Base-by-base conservation (phyloP, 768 basidiomycete genomes). In the Candolleomyces aberdarensis region DNA sequence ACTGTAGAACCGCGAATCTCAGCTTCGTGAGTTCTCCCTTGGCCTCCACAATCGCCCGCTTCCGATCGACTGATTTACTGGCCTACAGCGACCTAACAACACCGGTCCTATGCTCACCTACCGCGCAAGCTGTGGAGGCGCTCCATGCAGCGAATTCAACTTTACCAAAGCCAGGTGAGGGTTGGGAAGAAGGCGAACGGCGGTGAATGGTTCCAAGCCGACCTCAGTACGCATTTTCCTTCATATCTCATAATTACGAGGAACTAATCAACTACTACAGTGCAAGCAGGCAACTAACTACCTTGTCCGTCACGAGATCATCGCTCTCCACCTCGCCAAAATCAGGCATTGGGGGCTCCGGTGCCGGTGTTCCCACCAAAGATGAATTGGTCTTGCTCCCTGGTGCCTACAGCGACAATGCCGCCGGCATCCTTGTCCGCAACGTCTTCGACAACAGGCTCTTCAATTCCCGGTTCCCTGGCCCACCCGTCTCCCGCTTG, bases 301-400 rank as follows among this genome's bases (percentile, higher is more conserved):
- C 70, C 76, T 93, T 60, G 71, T 92, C 68, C 88, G 91, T 0
- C 86, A 91, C 70, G 91, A 93, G 70, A 87, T 92, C 71, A 86
- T 92, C 70, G 86, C 87, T 11, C 82, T 92, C 14, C 91, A 92
- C 67, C 79, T 86, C 50, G 90, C 6, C 77, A 68, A n/a, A 64
- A 67, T 1, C 10, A 67, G 17, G 69, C 43, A 70, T 92, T 43
- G 73, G 78, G 1, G 89, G 90, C 11, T 79, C 74, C 55, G 79
- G 79, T 48, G 79, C 78, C 1, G 86, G 82, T 14, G 69, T 62
- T 1, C 85, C 87, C 3, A 66, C 69, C 0, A 20, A 71, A 4
- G 72, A 67, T 61, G 83, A 87, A 54, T 83, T 85, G 39, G 89
- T 89, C 46, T 77, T 73, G 40, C 77, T 92, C 61, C 91, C 91